Base-by-base conservation (phyloP, 2,329 filamentous ascomycete genomes). In the Beauveria medogensis region DNA sequence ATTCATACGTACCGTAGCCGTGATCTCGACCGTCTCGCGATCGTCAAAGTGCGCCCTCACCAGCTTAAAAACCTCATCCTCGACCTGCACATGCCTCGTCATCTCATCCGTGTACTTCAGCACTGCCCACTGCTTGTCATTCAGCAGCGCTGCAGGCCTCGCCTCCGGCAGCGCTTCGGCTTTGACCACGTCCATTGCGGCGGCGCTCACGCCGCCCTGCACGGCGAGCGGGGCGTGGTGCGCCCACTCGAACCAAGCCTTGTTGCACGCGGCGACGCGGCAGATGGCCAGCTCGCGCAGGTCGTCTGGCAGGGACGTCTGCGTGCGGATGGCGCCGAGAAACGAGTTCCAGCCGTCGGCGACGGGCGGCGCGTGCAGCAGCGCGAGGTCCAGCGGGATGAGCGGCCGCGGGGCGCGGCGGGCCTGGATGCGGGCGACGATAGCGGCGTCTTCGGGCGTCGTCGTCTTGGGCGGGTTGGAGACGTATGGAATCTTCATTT, bases 181-280 rank as follows among this genome's bases (percentile, higher is more conserved):
- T 72, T 75, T 77, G 41, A 81, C 73, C 5, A 74, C 66, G 60
- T 76, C 75, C 66, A 87, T 73, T 8, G 76, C 80, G 18, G 75
- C 78, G 37, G 79, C 73, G 20, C 75, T 73, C 5, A 90, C 80
- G 5, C 86, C 86, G 0, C 80, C 86, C 22, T 75, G 75, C 9
- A 78, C 76, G 5, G 82, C 81, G 16, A 93, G 78, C 1, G 90
- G 90, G 18, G 86, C 86, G 70, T 96, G 91, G 59, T 90, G 84
- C 41, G 77, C 82, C 91, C 90, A 95, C 73, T 96, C 91, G 73
- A 92, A 95, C 85, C 88, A 91, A 2, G 91, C 91, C 20, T 81
- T 74, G 74, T 95, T 96, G 67, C 91, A 82, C 18, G 88, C 86
- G 14, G 91, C 91, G 16, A 95, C 89, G 54, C 91, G 83, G 68